These are phyloP conservation scores for Gynandropsis gynandra DNA, from an alignment of 345 rosid species.

Conservation along the genomic window DNA sequence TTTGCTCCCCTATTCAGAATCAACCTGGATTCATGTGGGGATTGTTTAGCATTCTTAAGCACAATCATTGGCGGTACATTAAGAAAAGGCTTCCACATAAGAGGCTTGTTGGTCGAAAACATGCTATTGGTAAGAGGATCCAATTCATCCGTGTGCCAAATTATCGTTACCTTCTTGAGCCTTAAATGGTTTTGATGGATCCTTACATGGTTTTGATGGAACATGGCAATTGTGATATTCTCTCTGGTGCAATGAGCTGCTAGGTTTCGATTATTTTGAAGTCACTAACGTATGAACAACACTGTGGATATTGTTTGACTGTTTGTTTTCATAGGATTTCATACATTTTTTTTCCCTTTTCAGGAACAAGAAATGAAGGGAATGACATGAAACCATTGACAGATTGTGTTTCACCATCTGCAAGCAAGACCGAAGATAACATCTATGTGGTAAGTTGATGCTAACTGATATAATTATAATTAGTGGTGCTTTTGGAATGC, in stretches of 20 bases:
- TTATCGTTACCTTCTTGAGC: background rate
- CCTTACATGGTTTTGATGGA: background rate
- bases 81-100: conserved; percentile 56
- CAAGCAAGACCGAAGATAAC: conserved; percentile 21
- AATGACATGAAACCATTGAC: conserved; percentile 7
- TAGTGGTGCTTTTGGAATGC: background rate
- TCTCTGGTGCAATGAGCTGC: conserved; percentile 11
- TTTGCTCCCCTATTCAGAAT: conserved; percentile 26
- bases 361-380: conserved; percentile 29
- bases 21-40: conserved; percentile 67
- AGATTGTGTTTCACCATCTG: conserved; percentile 9
- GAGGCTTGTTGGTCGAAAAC: conserved; percentile 24
- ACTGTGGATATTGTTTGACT: background rate
- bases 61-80: conserved; percentile 55
- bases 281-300: background rate
- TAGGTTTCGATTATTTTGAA: background rate
- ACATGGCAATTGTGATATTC: background rate
- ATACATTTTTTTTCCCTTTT: background rate
- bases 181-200: background rate
- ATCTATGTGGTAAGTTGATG: conserved; percentile 18
- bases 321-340: conserved; percentile 1
- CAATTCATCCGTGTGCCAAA: background rate
- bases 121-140: conserved; percentile 25
- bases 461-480: background rate
- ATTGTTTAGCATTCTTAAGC: conserved; percentile 49